These are phyloP conservation scores for Penicillium taxi DNA, from an alignment of 495 filamentous ascomycete species.

Conservation along the genomic window DNA sequence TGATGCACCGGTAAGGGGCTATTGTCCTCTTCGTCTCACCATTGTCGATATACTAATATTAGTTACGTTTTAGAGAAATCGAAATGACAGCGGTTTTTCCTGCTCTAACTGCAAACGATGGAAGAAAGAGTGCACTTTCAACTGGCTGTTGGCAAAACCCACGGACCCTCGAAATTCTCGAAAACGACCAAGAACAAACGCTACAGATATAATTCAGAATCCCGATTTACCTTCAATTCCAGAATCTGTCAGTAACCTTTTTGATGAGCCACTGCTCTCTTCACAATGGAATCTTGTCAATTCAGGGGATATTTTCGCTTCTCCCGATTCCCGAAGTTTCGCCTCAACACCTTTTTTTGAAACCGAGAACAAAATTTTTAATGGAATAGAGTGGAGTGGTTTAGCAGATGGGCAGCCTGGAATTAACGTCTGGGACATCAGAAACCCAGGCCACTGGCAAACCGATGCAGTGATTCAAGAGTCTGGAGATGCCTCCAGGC, in stretches of 20 bases:
- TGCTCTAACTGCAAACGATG: constrained; percentile 23
- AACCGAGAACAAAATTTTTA: no score
- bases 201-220: not conserved
- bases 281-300: constrained; percentile 2
- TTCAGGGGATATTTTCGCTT: not conserved
- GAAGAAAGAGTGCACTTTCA: constrained; percentile 27
- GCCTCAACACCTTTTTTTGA: no score
- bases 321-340: not conserved
- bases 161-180: constrained; percentile 3
- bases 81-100: constrained; percentile 6
- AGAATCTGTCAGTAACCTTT: not conserved
- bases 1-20: constrained; percentile 23
- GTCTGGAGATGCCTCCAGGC: not conserved
- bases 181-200: not conserved
- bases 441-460: not conserved
- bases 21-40: no score
- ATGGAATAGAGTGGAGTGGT: no score
- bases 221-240: not conserved
- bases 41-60: constrained; percentile 4
- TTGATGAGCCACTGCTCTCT: constrained; percentile 4
- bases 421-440: not conserved
- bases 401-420: no score
- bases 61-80: constrained; percentile 8
- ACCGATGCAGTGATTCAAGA: not conserved
- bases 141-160: constrained; percentile 15